Conservation (phyloP, 768 basidiomycete species). For the Calocybe cyanea region DNA sequence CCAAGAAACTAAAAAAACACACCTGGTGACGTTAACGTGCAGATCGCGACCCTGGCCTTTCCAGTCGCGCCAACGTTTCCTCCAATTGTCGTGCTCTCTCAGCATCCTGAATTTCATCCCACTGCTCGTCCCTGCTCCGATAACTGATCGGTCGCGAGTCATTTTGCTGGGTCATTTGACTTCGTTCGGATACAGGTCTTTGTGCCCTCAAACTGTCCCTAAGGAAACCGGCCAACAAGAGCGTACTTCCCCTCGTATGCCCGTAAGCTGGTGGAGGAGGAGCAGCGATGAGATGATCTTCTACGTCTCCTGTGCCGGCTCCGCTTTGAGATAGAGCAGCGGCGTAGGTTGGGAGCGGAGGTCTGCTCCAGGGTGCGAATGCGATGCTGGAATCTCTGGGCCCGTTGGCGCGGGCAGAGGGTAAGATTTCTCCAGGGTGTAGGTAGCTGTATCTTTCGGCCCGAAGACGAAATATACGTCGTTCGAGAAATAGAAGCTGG, state of each 20-base stretch:
- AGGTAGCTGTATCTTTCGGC: slow-evolving; percentile 58
- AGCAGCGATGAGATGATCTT: slow-evolving; percentile 63
- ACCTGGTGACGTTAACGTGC: not conserved
- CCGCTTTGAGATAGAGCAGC: slow-evolving; percentile 67
- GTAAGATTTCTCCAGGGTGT: slow-evolving; percentile 56
- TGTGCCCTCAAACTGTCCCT: slow-evolving; percentile 45
- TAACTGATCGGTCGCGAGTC: slow-evolving; percentile 58
- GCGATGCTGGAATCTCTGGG: slow-evolving; percentile 30
- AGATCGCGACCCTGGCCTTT: slow-evolving; percentile 24
- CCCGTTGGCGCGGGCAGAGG: slow-evolving; percentile 30
- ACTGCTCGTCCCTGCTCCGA: slow-evolving; percentile 48
- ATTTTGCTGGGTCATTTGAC: slow-evolving; percentile 27
- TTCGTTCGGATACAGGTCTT: slow-evolving; percentile 37
- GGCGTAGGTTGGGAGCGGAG: slow-evolving; percentile 67
- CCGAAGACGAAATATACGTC: slow-evolving; percentile 59
- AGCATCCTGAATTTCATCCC: slow-evolving; percentile 52
- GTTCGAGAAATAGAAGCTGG: slow-evolving; percentile 61
- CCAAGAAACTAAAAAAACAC: too few species aligned
- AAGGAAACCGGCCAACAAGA: slow-evolving; percentile 53
- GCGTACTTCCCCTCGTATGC: slow-evolving; percentile 64
- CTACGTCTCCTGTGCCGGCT: slow-evolving; percentile 70
- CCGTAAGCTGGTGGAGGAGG: slow-evolving; percentile 78
- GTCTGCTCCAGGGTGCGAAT: slow-evolving; percentile 68
- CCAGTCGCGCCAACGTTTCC: slow-evolving; percentile 48
- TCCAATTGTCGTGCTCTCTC: slow-evolving; percentile 51